Base-by-base conservation (phyloP, 2,329 filamentous ascomycete genomes). In the Dothidotthia symphoricarpi region DNA sequence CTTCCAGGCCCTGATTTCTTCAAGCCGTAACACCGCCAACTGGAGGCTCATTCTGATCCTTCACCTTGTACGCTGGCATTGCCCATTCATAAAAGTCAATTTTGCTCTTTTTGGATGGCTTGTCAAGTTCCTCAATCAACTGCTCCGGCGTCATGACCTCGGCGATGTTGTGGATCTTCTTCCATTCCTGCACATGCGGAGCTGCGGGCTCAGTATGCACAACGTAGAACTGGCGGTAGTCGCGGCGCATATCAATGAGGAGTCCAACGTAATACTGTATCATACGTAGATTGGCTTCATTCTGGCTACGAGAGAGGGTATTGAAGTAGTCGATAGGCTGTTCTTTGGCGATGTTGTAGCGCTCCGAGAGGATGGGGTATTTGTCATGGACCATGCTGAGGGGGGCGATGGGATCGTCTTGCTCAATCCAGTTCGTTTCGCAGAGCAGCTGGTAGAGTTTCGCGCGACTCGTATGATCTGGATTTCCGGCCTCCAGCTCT, bases 151-250 rank as follows among this genome's bases (percentile, higher is more conserved):
- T 60, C 6, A 66, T 53, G 15, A 66, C 46, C 24, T 55, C 56
- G 2, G 50, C 51, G 16, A 66, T 52, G 9, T 47, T 56, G 10
- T 52, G 45, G 2, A 55, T 52, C 2, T 51, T 22, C 28, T 45
- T 53, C 61, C 61, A 66, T 9, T 49, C 30, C 15, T 41, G 34
- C 8, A 45, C 48, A 13, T 38, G 40, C 4, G 33, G 16, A 3
- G 48, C 44, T 1, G 32, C 22, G 1, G 59, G 47, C n/a, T 61
- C 46, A 0, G 58, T 57, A 15, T 66, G 63, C 3, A 64, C 60
- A 1, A 66, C 47, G 28, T 49, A 62, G 39, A 54, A 60, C 4
- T 61, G 54, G 12, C 63, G 61, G 32, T 64, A 64, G 24, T 51
- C 34, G 9, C 52, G 55, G 6, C 53, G 51, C 37, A 53, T 30